These are phyloP conservation scores for Linnemannia elongata DNA, from an alignment of 192 early-diverging fungal genomes.

Conservation along the genomic window DNA sequence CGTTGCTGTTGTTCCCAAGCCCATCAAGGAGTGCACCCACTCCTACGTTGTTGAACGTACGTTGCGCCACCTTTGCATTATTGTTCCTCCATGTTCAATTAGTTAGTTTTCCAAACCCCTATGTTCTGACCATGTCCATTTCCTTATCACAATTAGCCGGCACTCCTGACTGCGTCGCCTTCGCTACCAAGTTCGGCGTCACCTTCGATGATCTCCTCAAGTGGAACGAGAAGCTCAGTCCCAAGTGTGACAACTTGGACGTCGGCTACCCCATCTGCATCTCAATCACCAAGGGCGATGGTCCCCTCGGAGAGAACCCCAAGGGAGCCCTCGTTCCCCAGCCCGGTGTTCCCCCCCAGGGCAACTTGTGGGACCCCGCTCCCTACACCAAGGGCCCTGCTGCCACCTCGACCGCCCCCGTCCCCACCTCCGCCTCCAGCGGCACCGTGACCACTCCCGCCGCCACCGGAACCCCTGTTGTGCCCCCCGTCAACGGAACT, in stretches of 20 bases:
- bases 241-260: constrained; percentile 15
- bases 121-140: not conserved
- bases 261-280: constrained; percentile 29
- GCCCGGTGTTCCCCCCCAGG: not conserved
- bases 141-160: constrained; percentile 5
- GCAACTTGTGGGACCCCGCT: not conserved
- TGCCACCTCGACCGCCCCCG: not conserved
- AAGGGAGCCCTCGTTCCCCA: not conserved
- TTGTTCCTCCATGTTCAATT: not conserved
- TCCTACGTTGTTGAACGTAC: constrained; percentile 29
- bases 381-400: not conserved
- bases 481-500: not conserved
- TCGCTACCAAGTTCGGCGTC: constrained; percentile 3
- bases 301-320: constrained; percentile 11
- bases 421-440: not conserved
- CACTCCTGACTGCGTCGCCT: constrained; percentile 18
- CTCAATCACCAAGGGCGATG: constrained; percentile 24
- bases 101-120: no score
- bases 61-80: not conserved
- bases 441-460: not conserved
- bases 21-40: constrained; percentile 30
- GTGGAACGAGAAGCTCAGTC: constrained; percentile 22
- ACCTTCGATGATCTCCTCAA: constrained; percentile 18
- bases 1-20: constrained; percentile 29
- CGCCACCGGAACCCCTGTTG: not conserved